Base-by-base conservation (phyloP, 2,329 filamentous ascomycete genomes). In the Epicoccum nigrum region DNA sequence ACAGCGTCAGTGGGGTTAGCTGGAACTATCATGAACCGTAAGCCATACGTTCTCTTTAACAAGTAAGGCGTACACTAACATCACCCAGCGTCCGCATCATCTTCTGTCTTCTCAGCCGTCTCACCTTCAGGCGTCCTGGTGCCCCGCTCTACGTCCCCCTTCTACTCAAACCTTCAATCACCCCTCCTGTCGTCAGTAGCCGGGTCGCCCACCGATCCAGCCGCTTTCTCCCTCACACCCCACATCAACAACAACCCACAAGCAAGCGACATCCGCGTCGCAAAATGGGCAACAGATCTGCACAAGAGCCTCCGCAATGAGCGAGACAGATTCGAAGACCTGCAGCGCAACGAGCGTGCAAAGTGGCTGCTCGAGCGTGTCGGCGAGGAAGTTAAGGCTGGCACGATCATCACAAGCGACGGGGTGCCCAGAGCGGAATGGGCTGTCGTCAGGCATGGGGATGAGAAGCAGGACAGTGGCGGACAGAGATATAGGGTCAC, bases 261-360 rank as follows among this genome's bases (percentile, higher is more conserved):
- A 6, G 74, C 86, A 33, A 84, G 85, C 11, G 84, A 87, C 58
- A 80, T 93, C n/a, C 81, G 87, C 6, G 79, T 95, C 15, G 88
- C 87, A 1, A 89, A 88, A 65, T 96, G 91, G 91, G 90, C 91
- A 0, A 82, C 85, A 7, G 89, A 94, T 62, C 78, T 96, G 0
- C 90, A 95, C 68, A 83, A 85, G 48, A 90, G 87, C 64, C 77
- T 94, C 1, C 82, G 85, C 21, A 87, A 86, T 51, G 90, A 94
- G 69, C 82, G 86, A n/a, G 82, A 83, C 21, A 78, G 84, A 58
- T 92, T 86, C 55, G 85, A 88, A 54, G 76, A 81, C 7, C 74
- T 89, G 0, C 79, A 74, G 30, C 65, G 81, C 17, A 81, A 79
- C 17, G 85, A 92, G 67, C 76, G 87, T 28, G 85, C 86, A 3